These are phyloP conservation scores for Cladosporium halotolerans DNA, from an alignment of 2,329 filamentous ascomycete genomes.

Conservation along the genomic window DNA sequence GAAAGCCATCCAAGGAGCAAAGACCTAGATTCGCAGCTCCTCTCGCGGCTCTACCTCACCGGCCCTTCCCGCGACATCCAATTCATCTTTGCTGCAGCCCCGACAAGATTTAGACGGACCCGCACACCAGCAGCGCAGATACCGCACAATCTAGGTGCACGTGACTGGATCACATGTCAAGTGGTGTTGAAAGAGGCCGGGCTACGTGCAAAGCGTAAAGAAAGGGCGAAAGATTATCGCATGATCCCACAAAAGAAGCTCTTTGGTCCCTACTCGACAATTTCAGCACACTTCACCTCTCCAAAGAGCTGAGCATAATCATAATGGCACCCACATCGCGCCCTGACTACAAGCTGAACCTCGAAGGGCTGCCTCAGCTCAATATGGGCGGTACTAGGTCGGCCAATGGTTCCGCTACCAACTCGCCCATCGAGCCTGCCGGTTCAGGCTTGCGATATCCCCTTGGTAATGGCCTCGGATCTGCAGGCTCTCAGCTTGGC, in stretches of 20 bases:
- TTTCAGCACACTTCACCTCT: neutral
- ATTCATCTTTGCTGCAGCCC: slow-evolving; percentile 8
- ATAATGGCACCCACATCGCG: slow-evolving; percentile 84
- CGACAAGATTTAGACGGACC: neutral
- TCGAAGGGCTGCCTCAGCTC: slow-evolving; percentile 70
- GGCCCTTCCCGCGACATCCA: neutral
- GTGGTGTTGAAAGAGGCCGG: slow-evolving; percentile 14
- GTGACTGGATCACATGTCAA: slow-evolving; percentile 15
- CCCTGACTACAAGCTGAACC: slow-evolving; percentile 74
- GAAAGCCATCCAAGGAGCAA: neutral
- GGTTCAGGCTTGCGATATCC: slow-evolving; percentile 62
- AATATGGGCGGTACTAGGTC: slow-evolving; percentile 64
- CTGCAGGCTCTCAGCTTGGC: slow-evolving; percentile 45
- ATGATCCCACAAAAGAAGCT: slow-evolving; percentile 12
- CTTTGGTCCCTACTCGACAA: slow-evolving; percentile 6
- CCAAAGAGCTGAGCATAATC: slow-evolving; percentile 22
- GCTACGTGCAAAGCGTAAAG: slow-evolving; percentile 5
- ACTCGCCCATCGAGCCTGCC: slow-evolving; percentile 70
- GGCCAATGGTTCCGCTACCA: slow-evolving; percentile 71
- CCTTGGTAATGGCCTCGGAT: slow-evolving; percentile 59
- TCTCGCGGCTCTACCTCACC: neutral
- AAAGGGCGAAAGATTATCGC: slow-evolving; percentile 8
- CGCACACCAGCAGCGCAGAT: neutral
- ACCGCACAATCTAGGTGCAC: neutral
- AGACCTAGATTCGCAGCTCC: too few relatives aligned